Conservation (phyloP, 2,329 filamentous ascomycete species). For the Sporothrix luriei region DNA sequence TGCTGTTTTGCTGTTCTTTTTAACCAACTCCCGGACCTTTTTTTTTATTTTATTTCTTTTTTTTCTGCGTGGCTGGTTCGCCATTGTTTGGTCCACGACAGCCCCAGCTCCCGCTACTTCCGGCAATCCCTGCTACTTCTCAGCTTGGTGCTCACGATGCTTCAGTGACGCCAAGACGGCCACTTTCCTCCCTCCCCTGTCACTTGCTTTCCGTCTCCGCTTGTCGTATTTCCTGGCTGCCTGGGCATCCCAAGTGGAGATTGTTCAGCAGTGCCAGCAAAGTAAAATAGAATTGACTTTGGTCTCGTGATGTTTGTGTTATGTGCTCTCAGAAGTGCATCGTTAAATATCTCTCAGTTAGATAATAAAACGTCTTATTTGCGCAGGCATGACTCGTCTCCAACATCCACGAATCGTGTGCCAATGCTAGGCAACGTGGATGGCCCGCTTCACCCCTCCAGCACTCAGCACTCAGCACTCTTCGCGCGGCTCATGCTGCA, state of each 20-base stretch:
- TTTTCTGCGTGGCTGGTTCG: background rate
- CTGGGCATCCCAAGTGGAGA: background rate
- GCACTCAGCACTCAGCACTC: background rate
- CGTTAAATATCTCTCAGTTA: too few species aligned
- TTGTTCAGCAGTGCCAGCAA: background rate
- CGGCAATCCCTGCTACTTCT: background rate
- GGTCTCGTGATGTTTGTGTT: background rate
- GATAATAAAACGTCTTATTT: background rate
- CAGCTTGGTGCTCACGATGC: background rate
- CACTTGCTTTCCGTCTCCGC: background rate
- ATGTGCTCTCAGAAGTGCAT: background rate
- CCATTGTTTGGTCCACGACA: background rate
- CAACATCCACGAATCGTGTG: background rate
- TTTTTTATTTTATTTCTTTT: background rate
- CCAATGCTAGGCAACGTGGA: conserved; percentile 7
- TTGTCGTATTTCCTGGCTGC: background rate
- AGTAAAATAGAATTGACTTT: background rate
- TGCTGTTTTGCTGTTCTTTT: background rate
- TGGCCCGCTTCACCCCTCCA: background rate
- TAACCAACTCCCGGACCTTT: background rate
- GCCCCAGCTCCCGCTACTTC: background rate
- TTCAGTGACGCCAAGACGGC: conserved; percentile 8
- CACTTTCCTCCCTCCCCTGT: background rate
- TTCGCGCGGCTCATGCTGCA: conserved; percentile 1
- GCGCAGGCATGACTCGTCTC: background rate